Evolutionary conservation across 176 grass and related monocot genomes (phyloP).

Genomic region (Phoenix roebelenii): DNA sequence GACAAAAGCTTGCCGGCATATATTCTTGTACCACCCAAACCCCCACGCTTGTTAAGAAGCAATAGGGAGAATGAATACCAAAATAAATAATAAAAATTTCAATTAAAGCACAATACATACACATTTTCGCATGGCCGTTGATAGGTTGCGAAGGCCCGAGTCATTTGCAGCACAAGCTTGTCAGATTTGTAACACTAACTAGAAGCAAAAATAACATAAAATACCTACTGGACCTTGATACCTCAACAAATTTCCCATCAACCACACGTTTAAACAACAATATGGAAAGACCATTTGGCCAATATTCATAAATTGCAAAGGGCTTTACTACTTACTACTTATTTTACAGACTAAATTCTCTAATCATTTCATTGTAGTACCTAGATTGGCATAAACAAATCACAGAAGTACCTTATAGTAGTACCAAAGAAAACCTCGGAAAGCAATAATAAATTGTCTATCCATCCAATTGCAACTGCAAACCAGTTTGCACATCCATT

Average conservation of each 20-base stretch:
- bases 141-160: conserved; percentile 55
- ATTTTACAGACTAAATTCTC: too few relatives aligned
- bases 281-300: too few relatives aligned
- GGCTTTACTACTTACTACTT: too few relatives aligned
- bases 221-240: conserved; percentile 57
- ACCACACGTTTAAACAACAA: too few relatives aligned
- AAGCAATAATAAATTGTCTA: neutral
- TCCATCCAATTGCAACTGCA: conserved; percentile 15
- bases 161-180: conserved; percentile 74
- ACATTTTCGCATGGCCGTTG: conserved; percentile 61
- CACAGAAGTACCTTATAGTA: too few relatives aligned
- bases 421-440: too few relatives aligned
- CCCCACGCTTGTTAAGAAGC: conserved; percentile 43
- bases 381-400: too few relatives aligned
- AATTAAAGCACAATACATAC: conserved; percentile 90
- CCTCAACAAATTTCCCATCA: neutral
- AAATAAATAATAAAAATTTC: conserved; percentile 26
- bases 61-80: conserved; percentile 34
- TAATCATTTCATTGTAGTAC: too few relatives aligned
- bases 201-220: conserved; percentile 50
- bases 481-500: conserved; percentile 12
- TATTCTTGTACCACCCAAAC: conserved; percentile 54
- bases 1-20: conserved; percentile 59
- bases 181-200: conserved; percentile 77
- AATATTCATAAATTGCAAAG: too few relatives aligned